Percentiles rank a stretch among this genome's conserved stretches.
Conservation (phyloP, 805 yeast species). For the Ogataea ganodermae region DNA sequence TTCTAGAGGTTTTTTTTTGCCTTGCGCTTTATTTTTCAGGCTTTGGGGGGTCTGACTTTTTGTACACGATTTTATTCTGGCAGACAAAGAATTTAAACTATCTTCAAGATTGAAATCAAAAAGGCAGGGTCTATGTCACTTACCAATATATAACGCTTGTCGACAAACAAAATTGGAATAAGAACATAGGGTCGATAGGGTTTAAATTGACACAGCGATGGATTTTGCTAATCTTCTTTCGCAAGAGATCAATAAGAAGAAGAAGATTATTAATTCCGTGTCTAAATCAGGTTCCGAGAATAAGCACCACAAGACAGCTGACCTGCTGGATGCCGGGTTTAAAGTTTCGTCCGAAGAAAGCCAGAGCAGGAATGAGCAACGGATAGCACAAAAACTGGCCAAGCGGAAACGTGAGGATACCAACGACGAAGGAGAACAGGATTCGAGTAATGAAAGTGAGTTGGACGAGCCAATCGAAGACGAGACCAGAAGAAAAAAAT, state of each 20-base stretch:
- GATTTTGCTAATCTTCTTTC: conserved; percentile 48
- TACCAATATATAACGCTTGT: no score
- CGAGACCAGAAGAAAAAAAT: conserved; percentile 1
- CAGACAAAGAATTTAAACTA: conserved; percentile 5
- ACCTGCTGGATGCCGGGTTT: conserved; percentile 12
- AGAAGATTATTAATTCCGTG: conserved; percentile 24
- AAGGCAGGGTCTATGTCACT: neutral
- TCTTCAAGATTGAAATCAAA: neutral
- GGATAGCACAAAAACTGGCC: conserved; percentile 6
- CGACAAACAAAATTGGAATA: no score
- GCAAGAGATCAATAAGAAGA: conserved; percentile 51
- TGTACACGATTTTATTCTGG: conserved; percentile 12
- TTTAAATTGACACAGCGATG: conserved; percentile 36
- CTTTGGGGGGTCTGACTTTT: neutral
- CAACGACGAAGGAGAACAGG: conserved; percentile 2
- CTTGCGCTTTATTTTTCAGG: conserved; percentile 2
- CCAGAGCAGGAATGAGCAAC: neutral
- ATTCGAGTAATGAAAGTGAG: neutral
- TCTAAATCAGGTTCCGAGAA: neutral
- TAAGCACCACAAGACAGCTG: conserved; percentile 16
- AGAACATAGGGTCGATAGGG: no score
- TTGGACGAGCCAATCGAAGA: neutral
- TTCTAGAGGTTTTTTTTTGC: neutral
- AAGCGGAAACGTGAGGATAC: conserved; percentile 6
- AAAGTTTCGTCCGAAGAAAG: conserved; percentile 7